A percentile compares a stretch with the other conserved stretches of the same genome.
phyloP scores from a whole-genome alignment of 2,329 filamentous ascomycete species.

The Bipolaris sorokiniana region DNA sequence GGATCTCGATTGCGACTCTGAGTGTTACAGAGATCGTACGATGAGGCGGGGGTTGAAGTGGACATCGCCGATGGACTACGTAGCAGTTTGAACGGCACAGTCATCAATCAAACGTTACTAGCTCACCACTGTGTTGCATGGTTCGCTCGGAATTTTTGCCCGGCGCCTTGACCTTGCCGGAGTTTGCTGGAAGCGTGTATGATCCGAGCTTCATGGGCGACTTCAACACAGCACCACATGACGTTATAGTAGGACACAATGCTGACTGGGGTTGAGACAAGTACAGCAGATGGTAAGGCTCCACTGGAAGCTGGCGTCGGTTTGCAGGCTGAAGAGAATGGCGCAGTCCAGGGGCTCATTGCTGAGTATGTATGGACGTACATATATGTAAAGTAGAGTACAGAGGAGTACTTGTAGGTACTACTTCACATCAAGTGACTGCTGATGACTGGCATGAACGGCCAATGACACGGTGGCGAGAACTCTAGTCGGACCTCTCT shows the following conservation, averaged over 20 bases:
- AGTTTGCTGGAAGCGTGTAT: background rate
- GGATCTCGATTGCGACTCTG: constrained; percentile 6
- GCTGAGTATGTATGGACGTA: no score
- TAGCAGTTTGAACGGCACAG: background rate
- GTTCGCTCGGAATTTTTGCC: constrained; percentile 7
- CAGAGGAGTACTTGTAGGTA: no score
- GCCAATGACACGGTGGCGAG: constrained; percentile 9
- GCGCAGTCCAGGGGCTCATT: no score
- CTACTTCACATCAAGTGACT: background rate
- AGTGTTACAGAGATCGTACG: background rate
- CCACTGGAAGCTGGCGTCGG: no score
- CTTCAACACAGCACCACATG: background rate
- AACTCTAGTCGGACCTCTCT: background rate
- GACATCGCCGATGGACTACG: constrained; percentile 4
- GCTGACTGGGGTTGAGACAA: no score
- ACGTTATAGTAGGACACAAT: background rate
- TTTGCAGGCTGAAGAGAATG: no score
- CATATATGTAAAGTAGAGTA: no score
- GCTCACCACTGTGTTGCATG: background rate
- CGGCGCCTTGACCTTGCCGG: background rate
- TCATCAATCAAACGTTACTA: constrained; percentile 1
- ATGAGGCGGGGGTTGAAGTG: background rate
- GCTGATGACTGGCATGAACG: constrained; percentile 17
- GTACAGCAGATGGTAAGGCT: no score
- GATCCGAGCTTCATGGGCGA: background rate